Base-by-base conservation (phyloP, 83 land plant species). In the Diphasiastrum complanatum region DNA sequence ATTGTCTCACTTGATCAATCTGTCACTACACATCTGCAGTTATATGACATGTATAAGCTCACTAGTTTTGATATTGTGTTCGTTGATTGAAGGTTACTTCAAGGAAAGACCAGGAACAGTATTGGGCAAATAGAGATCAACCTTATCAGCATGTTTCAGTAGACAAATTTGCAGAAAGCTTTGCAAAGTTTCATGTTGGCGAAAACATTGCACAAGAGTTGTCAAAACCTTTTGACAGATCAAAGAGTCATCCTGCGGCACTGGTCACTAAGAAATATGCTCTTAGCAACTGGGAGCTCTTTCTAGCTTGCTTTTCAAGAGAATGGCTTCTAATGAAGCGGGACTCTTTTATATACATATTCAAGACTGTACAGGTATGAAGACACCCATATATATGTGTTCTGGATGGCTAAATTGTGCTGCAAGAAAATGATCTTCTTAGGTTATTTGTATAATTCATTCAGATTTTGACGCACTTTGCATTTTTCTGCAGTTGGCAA, bases 31-130 rank as follows among this genome's bases (percentile, higher is more conserved):
- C n/a, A n/a, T n/a, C n/a, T n/a, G n/a, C n/a, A n/a, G n/a, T n/a
- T n/a, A n/a, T n/a, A n/a, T n/a, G n/a, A n/a, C n/a, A n/a, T n/a
- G n/a, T n/a, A n/a, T n/a, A n/a, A n/a, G n/a, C n/a, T n/a, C n/a
- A n/a, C n/a, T n/a, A n/a, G n/a, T n/a, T n/a, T n/a, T n/a, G n/a
- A n/a, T n/a, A n/a, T n/a, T n/a, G n/a, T n/a, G n/a, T n/a, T n/a
- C n/a, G n/a, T n/a, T n/a, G n/a, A n/a, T 47, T 47, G 10, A 36
- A 56, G 60, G 38, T 56, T 2, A 56, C 60, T 2, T 56, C 60
- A 3, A 56, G 25, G 36, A 56, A 56, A 45, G 87, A 83, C 35
- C 87, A 83, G 47, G 77, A 75, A 47, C 87, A 83, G 33, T 83
- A 83, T 45, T 83, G 84, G 83, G 37, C 12, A 16, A 29, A 14